These are phyloP conservation scores for Quercus phellos DNA, from an alignment of 331 rosid genomes.

Conservation along the genomic window DNA sequence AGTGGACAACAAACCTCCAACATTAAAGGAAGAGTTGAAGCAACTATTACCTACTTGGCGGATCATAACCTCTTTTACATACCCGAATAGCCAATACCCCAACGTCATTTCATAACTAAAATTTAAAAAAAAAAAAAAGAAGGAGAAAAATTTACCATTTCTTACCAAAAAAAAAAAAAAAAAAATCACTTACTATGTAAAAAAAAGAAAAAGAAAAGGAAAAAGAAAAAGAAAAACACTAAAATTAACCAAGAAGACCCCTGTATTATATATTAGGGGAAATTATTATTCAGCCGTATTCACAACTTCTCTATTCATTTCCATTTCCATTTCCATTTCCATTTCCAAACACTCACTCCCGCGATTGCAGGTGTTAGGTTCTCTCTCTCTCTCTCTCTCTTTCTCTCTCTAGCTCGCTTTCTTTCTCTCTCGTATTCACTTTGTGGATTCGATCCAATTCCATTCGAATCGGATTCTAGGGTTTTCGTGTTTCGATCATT, in stretches of 20 bases:
- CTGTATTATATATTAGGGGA: background rate
- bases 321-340: conserved; percentile 2
- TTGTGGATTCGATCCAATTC: conserved; percentile 43
- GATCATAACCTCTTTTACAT: background rate
- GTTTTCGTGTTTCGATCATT: conserved; percentile 30
- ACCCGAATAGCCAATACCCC: background rate
- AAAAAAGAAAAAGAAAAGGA: too few species aligned
- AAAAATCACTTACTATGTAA: too few species aligned
- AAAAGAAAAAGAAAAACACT: too few species aligned
- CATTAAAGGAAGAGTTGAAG: conserved; percentile 13
- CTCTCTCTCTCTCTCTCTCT: conserved; percentile 20
- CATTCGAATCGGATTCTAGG: conserved; percentile 48
- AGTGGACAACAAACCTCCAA: conserved; percentile 41
- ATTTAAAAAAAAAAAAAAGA: too few species aligned
- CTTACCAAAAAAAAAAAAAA: too few species aligned
- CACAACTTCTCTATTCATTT: conserved; percentile 12
- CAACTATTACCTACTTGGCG: background rate
- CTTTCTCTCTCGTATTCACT: conserved; percentile 11
- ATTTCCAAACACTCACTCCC: conserved; percentile 30
- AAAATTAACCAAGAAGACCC: too few species aligned
- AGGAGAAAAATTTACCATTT: background rate
- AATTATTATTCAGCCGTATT: background rate
- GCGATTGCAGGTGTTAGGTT: conserved; percentile 54
- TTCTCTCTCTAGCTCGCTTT: conserved; percentile 22
- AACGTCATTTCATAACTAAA: background rate